Base-by-base conservation (phyloP, 371 early-diverging fungal species). In the Mortierella sp. region DNA sequence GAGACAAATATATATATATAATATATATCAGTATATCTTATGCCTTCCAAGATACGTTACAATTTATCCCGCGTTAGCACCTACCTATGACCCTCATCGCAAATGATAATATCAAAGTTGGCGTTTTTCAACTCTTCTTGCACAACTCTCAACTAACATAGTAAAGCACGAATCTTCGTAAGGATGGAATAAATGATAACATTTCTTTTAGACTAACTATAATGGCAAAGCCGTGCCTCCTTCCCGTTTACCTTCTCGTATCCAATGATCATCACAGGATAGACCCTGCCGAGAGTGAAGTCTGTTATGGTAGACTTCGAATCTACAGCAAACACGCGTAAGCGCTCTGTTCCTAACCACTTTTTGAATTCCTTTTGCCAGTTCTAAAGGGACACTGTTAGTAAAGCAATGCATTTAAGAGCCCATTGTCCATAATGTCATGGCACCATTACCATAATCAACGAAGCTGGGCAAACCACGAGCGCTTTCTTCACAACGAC, bases 281-380 rank as follows among this genome's bases (percentile, higher is more conserved):
- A 86, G 7, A 84, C 76, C 21, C 75, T 72, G 6, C 87, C 87
- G 11, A 79, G 55, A 6, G 75, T 60, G 51, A 90, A 87, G 42
- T 86, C 82, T 9, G 66, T 62, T 9, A 87, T 64, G 28, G 82
- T 64, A 21, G 81, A 63, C 31, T 82, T 80, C 9, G 82, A 73
- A 23, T 82, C 84, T 2, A 86, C 82, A 11, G 81, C 80, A 50
- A 83, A 81, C 4, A 84, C 84, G 24, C 63, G 56, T 7, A 72
- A 37, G 21, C 72, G 56, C 60, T 83, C 81, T 21, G 82, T 82
- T 1, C 89, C 88, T 2, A 90, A 82, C 90, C 90, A 90, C 50
- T 88, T 89, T 27, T 81, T 81, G 73, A 90, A 87, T 60, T 90
- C 90, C 30, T 73, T 78, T 62, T 85, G 67, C 90, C 90, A 90